Evolutionary conservation across 2,329 filamentous ascomycete species (phyloP), one percentile per base, ranked within the genome.

Genomic region (Botrytis byssoidea): DNA sequence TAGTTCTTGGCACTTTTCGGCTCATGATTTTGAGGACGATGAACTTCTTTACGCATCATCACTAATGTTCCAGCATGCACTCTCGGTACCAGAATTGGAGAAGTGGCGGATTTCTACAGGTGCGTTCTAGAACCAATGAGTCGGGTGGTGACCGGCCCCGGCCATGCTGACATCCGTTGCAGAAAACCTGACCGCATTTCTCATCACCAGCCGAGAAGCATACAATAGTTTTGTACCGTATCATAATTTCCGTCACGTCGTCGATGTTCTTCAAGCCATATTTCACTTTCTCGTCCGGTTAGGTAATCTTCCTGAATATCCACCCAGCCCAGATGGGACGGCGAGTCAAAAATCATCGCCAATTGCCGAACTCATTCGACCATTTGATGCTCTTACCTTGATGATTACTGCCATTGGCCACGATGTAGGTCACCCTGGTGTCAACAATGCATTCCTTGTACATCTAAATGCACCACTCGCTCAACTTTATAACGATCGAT

Each of bases 141-240:
- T 77, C 78, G 76, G 76, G 76, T 77, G 72, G 76, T 73, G 78
- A 75, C 71, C 76, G 75, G 74, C 60, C 48, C 35, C 57, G 74
- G 72, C 63, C 76, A 76, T 81, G 79, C 85, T 88, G 81, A 88
- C 83, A 79, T 74, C 77, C 77, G 77, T 76, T 76, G 61, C 79
- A 93, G 94, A 93, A 78, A 91, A 97, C 82, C 86, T 99, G 42
- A 92, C 92, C 77, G 91, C 89, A 71, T 98, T 97, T 80, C 86
- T 98, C 75, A 88, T 97, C 76, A 94, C 95, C 71, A 96, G 94
- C 80, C 92, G 95, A 75, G 91, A 92, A 66, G 93, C 96, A n/a
- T 99, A 99, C 84, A 98, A 98, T 82, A 92, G 90, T 74, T 97
- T 97, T 82, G 94, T 98, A 51, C 93, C 95, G 35, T 99, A 98